Percentiles rank a stretch among this genome's conserved stretches.
These are phyloP conservation scores for Pholiota conissans DNA, from an alignment of 768 basidiomycete genomes.

Conservation along the genomic window DNA sequence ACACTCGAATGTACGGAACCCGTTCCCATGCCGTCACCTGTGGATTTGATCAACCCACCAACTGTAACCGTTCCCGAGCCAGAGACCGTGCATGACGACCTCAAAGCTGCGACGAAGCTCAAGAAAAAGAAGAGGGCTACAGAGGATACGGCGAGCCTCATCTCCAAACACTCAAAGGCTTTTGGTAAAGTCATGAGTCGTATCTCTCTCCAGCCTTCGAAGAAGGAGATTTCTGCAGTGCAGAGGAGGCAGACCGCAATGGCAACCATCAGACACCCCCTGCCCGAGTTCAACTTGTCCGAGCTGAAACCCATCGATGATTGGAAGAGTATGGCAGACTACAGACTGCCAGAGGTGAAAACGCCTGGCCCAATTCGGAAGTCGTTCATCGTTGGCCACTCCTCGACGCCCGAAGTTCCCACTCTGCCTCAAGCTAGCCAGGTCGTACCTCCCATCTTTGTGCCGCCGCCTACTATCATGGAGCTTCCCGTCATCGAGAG, in stretches of 20 bases:
- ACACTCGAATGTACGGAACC: not conserved
- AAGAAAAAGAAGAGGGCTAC: constrained; percentile 2
- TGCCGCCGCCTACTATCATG: not conserved
- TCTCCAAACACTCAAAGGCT: constrained; percentile 14
- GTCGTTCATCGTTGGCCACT: constrained; percentile 14
- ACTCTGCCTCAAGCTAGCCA: not conserved
- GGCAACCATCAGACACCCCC: not conserved
- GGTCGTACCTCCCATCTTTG: not conserved
- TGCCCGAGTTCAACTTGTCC: not conserved
- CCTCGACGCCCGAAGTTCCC: not conserved
- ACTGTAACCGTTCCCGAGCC: not conserved
- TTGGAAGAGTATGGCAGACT: not conserved
- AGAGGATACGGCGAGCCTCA: constrained; percentile 4
- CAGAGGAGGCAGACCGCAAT: constrained; percentile 3
- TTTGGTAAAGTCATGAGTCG: constrained; percentile 22
- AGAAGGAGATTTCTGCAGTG: constrained; percentile 10
- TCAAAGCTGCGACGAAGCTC: constrained; percentile 4
- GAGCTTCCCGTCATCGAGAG: not conserved
- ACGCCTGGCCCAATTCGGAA: constrained; percentile 14
- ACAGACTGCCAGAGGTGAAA: constrained; percentile 14
- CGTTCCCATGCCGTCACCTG: not conserved
- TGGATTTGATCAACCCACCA: not conserved
- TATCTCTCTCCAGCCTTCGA: constrained; percentile 19
- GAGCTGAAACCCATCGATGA: not conserved
- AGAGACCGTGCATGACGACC: constrained; percentile 2